Percentiles rank a stretch among this genome's conserved stretches.
phyloP scores from a whole-genome alignment of 768 basidiomycete genomes.

The Mycena venus region DNA sequence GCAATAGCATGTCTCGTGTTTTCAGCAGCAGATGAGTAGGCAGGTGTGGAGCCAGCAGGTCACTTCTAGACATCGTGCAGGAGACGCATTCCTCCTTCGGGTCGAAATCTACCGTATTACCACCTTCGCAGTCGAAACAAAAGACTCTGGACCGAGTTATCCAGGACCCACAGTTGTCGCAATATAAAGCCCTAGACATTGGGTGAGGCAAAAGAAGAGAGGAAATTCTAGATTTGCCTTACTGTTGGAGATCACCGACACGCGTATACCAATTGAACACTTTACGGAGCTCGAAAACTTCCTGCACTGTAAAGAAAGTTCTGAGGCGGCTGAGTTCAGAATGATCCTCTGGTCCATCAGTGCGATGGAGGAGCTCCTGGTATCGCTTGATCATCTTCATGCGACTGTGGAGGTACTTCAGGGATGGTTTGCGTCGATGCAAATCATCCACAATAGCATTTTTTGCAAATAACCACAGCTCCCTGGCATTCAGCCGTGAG shows the following conservation, averaged over 20 bases:
- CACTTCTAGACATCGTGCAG: not conserved
- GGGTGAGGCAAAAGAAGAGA: not conserved
- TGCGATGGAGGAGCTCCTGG: not conserved
- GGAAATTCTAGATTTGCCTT: not conserved
- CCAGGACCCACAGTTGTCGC: not conserved
- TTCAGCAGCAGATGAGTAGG: not conserved
- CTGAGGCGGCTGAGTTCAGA: not conserved
- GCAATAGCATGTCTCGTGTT: not conserved
- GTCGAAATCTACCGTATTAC: not conserved
- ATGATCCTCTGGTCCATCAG: not conserved
- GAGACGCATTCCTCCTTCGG: not conserved
- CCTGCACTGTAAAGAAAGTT: slow-evolving; percentile 4
- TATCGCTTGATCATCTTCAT: slow-evolving; percentile 6
- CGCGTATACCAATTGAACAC: not conserved
- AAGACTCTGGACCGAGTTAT: slow-evolving; percentile 13
- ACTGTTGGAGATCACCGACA: slow-evolving; percentile 4
- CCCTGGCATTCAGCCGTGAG: not conserved
- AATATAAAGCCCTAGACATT: not conserved
- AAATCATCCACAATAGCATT: not conserved
- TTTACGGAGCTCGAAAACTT: not conserved
- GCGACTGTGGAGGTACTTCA: not conserved
- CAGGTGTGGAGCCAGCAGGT: not conserved
- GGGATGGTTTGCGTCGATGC: not conserved
- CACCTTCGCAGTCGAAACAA: slow-evolving; percentile 18
- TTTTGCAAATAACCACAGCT: slow-evolving; percentile 9